Conservation (phyloP, 495 filamentous ascomycete species). For the Hyaloscypha bicolor region DNA sequence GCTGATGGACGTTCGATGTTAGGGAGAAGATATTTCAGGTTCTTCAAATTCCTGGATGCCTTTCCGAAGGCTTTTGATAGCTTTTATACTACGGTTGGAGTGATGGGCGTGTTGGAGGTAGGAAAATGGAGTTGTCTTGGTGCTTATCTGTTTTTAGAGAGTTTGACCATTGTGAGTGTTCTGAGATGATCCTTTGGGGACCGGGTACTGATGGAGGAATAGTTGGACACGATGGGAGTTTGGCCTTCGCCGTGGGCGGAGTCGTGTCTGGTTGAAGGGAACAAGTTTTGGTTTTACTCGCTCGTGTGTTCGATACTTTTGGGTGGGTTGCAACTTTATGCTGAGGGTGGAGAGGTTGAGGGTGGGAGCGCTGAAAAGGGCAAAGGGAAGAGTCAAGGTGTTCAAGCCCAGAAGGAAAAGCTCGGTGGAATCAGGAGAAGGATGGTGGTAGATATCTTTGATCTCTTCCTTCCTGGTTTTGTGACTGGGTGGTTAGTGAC, state of each 20-base stretch:
- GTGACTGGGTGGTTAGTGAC: slow-evolving; percentile 57
- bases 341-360: not conserved
- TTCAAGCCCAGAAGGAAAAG: slow-evolving; percentile 20
- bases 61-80: slow-evolving; percentile 49
- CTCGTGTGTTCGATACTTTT: slow-evolving; percentile 37
- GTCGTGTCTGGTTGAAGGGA: slow-evolving; percentile 51
- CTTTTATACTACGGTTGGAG: not conserved
- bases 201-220: slow-evolving; percentile 11
- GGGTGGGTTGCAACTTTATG: slow-evolving; percentile 25
- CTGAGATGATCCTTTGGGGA: slow-evolving; percentile 9
- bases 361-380: slow-evolving; percentile 6
- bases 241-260: slow-evolving; percentile 35
- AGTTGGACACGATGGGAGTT: slow-evolving; percentile 53
- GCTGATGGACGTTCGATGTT: slow-evolving; percentile 13
- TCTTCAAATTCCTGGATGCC: slow-evolving; percentile 64
- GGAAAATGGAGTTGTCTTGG: slow-evolving; percentile 45
- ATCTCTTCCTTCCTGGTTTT: slow-evolving; percentile 56
- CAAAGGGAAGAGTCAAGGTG: not conserved
- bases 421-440: slow-evolving; percentile 27
- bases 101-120: slow-evolving; percentile 36
- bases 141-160: slow-evolving; percentile 51
- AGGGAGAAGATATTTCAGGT: slow-evolving; percentile 60
- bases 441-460: slow-evolving; percentile 56
- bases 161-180: slow-evolving; percentile 38
- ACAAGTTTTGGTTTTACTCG: slow-evolving; percentile 67